These are phyloP conservation scores for Fusarium sp. DNA, from an alignment of 2,329 filamentous ascomycete species.

Conservation along the genomic window DNA sequence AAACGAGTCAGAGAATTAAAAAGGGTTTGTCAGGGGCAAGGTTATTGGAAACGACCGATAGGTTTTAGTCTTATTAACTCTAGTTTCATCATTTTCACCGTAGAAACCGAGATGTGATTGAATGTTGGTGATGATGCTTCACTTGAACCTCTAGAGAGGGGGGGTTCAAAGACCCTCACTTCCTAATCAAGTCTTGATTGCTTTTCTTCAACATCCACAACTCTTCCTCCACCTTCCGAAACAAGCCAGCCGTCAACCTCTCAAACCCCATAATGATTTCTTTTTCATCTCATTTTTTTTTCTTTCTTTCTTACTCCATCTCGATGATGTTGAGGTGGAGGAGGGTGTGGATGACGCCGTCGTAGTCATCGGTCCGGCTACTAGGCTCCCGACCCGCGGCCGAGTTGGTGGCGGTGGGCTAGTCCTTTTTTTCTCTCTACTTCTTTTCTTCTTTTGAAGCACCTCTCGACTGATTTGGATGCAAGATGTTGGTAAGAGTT, in stretches of 20 bases:
- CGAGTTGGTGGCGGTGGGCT: not conserved
- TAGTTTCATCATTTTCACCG: conserved; percentile 1
- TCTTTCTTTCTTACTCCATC: not conserved
- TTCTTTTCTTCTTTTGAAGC: not conserved
- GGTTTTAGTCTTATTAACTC: not conserved
- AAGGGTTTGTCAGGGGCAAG: not conserved
- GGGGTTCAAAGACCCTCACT: not conserved
- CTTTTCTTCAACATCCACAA: not conserved
- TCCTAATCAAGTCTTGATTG: conserved; percentile 2
- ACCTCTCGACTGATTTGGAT: not conserved
- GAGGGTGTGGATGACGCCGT: not conserved
- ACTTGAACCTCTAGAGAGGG: not conserved
- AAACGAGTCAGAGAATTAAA: not conserved
- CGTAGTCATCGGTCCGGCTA: not conserved
- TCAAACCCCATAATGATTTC: conserved; percentile 3
- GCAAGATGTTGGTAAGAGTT: not conserved
- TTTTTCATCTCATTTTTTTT: not conserved
- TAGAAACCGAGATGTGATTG: not conserved
- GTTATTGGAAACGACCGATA: not conserved
- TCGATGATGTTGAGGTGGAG: not conserved
- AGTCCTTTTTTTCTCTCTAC: not conserved
- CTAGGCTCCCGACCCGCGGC: not conserved
- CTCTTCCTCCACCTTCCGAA: not conserved
- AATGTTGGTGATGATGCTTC: not conserved
- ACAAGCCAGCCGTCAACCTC: not conserved